Base-by-base conservation (phyloP, 306 rosid species). In the Albizia julibrissin region DNA sequence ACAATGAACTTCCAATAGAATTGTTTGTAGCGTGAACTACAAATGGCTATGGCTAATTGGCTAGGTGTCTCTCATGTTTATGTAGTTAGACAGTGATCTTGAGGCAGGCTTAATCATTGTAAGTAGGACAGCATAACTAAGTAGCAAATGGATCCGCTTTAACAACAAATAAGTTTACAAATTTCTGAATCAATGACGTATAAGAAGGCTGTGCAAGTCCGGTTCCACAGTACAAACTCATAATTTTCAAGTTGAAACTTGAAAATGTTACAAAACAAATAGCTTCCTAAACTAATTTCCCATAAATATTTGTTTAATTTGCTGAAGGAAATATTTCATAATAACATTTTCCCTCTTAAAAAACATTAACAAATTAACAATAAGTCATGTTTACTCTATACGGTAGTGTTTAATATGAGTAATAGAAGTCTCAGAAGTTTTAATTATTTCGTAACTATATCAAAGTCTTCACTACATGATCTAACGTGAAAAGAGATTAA, bases 161-260 rank as follows among this genome's bases (percentile, higher is more conserved):
- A 16, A 15, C 56, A 49, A 49, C 19, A 49, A 49, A 49, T 49
- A 49, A 49, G n/a, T 16, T 4, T 49, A 47, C 15, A 3, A 47
- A 47, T 47, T 47, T 47, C 7, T 47, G 54, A 49, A 49, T 49
- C 56, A 49, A 49, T 0, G 56, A 49, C 14, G 5, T 49, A 4
- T 49, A 49, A 2, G 8, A 49, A 66, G 14, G 61, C 49, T 73
- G 42, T 84, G 4, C 56, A 8, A 59, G 11, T 46, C 4, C 9
- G 70, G 15, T 76, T 76, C 40, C 7, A 24, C 10, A 80, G 79
- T 71, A 84, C 59, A 52, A 52, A 16, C 22, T 52, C 59, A 52
- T 52, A 52, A 5, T 49, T 15, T 13, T 2, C 6, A 49, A 19
- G n/a, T 49, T 49, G 8, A 15, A 49, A 52, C 59, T 19, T 52